These are phyloP conservation scores for Aspergillus vadensis DNA, from an alignment of 2,329 filamentous ascomycete species.

Conservation along the genomic window DNA sequence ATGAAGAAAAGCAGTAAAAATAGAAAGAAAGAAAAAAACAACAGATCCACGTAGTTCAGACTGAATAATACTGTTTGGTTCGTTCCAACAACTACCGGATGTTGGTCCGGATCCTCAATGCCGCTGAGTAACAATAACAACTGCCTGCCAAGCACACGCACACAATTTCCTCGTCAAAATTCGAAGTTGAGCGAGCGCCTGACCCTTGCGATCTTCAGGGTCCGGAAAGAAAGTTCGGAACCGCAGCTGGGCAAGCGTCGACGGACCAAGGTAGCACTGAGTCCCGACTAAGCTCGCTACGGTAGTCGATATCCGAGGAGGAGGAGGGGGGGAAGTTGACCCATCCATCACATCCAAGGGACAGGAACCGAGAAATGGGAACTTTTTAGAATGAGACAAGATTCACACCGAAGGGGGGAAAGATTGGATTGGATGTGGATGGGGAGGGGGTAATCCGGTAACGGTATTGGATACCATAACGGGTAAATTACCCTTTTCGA, in stretches of 20 bases:
- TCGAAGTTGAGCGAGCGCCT: too few relatives aligned
- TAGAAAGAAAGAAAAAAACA: too few relatives aligned
- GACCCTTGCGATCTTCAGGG: conserved; percentile 8
- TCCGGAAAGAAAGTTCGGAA: conserved; percentile 11
- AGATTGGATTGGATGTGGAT: too few relatives aligned
- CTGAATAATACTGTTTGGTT: too few relatives aligned
- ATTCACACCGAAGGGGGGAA: too few relatives aligned
- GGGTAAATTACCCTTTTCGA: neutral
- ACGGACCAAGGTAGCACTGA: neutral
- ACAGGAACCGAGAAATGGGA: neutral
- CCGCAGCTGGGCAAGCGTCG: neutral
- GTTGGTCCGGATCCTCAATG: too few relatives aligned
- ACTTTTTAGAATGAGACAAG: too few relatives aligned
- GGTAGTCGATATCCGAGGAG: conserved; percentile 3
- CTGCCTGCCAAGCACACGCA: too few relatives aligned
- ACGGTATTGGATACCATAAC: neutral
- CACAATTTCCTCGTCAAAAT: neutral
- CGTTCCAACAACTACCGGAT: too few relatives aligned
- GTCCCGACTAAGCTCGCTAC: neutral
- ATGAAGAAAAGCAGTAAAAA: too few relatives aligned
- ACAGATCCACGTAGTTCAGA: too few relatives aligned
- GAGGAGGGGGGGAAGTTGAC: neutral
- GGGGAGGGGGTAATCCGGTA: neutral
- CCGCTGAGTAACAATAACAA: too few relatives aligned
- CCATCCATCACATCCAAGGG: neutral